Conservation (phyloP, 768 basidiomycete genomes). For the Pleurotus sapidus region DNA sequence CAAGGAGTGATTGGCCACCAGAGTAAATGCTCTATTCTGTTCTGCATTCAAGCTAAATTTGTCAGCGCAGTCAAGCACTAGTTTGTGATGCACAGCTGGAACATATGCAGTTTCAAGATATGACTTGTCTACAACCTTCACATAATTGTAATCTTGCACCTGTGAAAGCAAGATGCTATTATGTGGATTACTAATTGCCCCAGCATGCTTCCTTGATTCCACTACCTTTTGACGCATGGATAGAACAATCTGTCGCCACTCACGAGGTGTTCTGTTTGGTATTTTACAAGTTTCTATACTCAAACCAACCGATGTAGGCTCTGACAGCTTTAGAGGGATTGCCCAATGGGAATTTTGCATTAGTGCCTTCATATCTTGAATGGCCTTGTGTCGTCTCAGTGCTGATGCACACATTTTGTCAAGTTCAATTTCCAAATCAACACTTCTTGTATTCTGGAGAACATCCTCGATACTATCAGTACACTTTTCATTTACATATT, state of each 20-base stretch:
- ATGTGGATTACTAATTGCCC: neutral
- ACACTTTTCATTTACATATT: neutral
- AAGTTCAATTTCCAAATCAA: neutral
- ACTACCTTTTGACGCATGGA: neutral
- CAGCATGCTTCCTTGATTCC: neutral
- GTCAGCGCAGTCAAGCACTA: no score
- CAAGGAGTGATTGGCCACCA: conserved; percentile 22
- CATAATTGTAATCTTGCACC: neutral
- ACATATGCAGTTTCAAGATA: neutral
- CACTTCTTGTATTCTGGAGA: neutral
- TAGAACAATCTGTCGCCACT: neutral
- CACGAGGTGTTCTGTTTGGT: neutral
- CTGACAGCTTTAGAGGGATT: neutral
- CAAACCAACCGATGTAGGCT: neutral
- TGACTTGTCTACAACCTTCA: conserved; percentile 1
- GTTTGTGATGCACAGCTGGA: neutral
- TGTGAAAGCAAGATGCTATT: neutral
- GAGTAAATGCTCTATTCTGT: neutral
- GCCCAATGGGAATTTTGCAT: neutral
- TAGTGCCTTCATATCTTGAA: neutral
- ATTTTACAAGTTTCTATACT: neutral
- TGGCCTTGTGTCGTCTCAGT: neutral
- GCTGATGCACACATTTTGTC: neutral
- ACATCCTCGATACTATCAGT: neutral
- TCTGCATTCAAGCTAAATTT: neutral